Conservation (phyloP, 257 asterid genomes). For the Penstemon newberryi region DNA sequence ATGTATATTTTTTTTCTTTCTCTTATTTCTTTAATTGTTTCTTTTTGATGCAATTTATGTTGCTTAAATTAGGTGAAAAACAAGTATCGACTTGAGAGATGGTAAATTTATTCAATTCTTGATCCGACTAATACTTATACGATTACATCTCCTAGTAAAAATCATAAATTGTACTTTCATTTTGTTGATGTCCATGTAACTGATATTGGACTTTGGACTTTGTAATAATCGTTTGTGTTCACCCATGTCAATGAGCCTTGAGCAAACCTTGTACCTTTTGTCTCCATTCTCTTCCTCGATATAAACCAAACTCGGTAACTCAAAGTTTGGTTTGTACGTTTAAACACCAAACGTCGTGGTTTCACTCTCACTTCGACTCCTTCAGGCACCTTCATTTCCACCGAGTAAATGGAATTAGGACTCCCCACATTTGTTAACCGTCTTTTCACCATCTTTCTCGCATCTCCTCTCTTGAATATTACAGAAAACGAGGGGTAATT, state of each 20-base stretch:
- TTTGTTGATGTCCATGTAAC: conserved; percentile 68
- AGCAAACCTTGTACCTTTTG: conserved; percentile 31
- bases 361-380: conserved; percentile 71
- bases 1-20: conserved; percentile 27
- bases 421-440: conserved; percentile 66
- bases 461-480: conserved; percentile 53
- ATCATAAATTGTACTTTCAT: conserved; percentile 8
- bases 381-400: conserved; percentile 62
- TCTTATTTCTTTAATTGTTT: conserved; percentile 16
- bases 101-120: conserved; percentile 19
- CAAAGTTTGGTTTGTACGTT: conserved; percentile 52
- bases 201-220: conserved; percentile 81
- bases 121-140: background rate
- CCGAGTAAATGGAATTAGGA: conserved; percentile 48
- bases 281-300: conserved; percentile 39
- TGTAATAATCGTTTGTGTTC: conserved; percentile 41
- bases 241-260: conserved; percentile 85
- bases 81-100: conserved; percentile 31
- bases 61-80: conserved; percentile 30
- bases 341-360: conserved; percentile 60
- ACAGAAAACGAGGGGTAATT: conserved; percentile 81
- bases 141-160: no score
- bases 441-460: conserved; percentile 52
- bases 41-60: conserved; percentile 28
- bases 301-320: conserved; percentile 71